phyloP scores from a whole-genome alignment of 1,139 yeast species.

The Hyphopichia khmerensis region DNA sequence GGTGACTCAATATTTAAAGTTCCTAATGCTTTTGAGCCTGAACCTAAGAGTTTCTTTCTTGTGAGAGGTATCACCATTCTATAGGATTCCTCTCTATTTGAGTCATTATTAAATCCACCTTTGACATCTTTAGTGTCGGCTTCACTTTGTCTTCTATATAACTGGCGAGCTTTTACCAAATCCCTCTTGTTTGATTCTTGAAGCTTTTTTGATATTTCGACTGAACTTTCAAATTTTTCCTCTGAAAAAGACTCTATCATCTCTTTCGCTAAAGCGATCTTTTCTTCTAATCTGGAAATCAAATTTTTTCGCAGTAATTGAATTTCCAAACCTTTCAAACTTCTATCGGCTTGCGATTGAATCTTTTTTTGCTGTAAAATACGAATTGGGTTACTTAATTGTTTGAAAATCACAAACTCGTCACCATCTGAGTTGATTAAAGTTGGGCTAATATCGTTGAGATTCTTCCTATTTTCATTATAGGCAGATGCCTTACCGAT shows the following conservation, averaged over 20 bases:
- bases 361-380: slow-evolving; percentile 23
- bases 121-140: slow-evolving; percentile 1
- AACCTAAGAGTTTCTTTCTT: slow-evolving; percentile 11
- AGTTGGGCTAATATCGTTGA: slow-evolving; percentile 16
- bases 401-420: slow-evolving; percentile 42
- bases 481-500: slow-evolving; percentile 39
- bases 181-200: slow-evolving; percentile 16
- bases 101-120: slow-evolving; percentile 12
- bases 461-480: slow-evolving; percentile 9
- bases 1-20: slow-evolving; percentile 27
- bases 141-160: slow-evolving; percentile 12
- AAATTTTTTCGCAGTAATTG: slow-evolving; percentile 26
- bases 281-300: slow-evolving; percentile 26
- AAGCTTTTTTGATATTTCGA: slow-evolving; percentile 15
- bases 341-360: slow-evolving; percentile 8
- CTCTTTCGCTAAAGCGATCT: slow-evolving; percentile 21
- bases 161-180: slow-evolving; percentile 18
- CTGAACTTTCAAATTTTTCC: slow-evolving; percentile 11
- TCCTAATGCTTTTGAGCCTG: slow-evolving; percentile 12
- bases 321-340: slow-evolving; percentile 16
- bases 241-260: slow-evolving; percentile 17
- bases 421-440: slow-evolving; percentile 40
- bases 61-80: slow-evolving; percentile 12
- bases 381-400: slow-evolving; percentile 26
- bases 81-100: slow-evolving; percentile 5